Conservation (phyloP, 1,284 basidiomycete genomes). For the Naganishia liquefaciens region DNA sequence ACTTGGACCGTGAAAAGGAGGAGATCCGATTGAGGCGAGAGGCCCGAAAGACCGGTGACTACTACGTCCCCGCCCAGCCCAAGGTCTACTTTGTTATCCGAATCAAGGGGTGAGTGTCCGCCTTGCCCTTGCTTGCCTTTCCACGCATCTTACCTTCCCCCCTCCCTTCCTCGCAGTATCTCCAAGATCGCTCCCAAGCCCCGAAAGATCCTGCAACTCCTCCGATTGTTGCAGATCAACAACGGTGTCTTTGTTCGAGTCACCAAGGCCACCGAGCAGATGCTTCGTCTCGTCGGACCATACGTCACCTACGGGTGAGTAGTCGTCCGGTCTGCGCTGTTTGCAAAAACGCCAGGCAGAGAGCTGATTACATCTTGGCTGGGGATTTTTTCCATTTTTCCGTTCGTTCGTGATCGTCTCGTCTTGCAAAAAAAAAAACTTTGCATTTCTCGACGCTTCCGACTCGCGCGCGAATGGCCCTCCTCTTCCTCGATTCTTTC, state of each 20-base stretch:
- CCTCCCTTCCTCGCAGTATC: constrained; percentile 80
- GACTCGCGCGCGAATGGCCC: constrained; percentile 6
- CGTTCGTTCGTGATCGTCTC: background rate
- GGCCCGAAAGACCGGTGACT: constrained; percentile 90
- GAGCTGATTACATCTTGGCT: constrained; percentile 35
- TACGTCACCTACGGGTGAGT: constrained; percentile 92
- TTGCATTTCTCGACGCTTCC: background rate
- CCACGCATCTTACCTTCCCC: background rate
- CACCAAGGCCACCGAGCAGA: constrained; percentile 93
- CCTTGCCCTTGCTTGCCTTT: background rate
- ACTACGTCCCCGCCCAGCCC: constrained; percentile 93
- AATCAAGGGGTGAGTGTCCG: constrained; percentile 76
- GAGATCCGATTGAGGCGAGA: constrained; percentile 93
- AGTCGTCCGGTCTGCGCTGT: constrained; percentile 29
- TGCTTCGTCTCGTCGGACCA: constrained; percentile 96
- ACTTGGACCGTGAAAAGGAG: constrained; percentile 88
- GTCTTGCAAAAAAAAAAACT: background rate
- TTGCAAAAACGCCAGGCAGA: constrained; percentile 32
- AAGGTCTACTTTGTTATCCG: constrained; percentile 98
- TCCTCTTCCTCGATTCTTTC: constrained; percentile 24
- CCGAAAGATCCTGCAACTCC: constrained; percentile 96
- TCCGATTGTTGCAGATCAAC: constrained; percentile 99
- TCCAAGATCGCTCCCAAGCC: constrained; percentile 99
- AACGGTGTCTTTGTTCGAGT: constrained; percentile 98
- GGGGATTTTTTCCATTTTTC: constrained; percentile 13